Percentiles rank a stretch among this genome's conserved stretches.
These are phyloP conservation scores for Balakata baccata DNA, from an alignment of 345 rosid species.

Conservation along the genomic window DNA sequence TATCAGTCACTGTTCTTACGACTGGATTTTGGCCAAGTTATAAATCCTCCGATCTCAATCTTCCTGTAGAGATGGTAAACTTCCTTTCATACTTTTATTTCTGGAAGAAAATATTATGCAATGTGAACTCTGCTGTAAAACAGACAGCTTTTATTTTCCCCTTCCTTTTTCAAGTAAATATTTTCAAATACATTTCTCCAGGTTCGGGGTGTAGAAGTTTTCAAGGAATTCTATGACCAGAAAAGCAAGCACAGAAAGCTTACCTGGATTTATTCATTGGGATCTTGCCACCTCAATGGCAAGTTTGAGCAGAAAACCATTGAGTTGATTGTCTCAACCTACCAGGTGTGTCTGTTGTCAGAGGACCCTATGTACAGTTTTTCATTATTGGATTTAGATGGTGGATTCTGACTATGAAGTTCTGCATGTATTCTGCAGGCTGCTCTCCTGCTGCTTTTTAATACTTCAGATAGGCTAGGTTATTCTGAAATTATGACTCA, in stretches of 20 bases:
- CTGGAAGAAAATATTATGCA: not conserved
- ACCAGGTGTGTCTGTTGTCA: constrained; percentile 58
- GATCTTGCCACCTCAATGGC: constrained; percentile 54
- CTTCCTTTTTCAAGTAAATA: not conserved
- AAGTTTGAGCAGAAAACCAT: constrained; percentile 61
- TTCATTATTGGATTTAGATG: not conserved
- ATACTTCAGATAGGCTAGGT: constrained; percentile 68
- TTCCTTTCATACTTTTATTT: not conserved
- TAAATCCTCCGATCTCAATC: constrained; percentile 74
- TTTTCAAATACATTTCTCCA: constrained; percentile 26
- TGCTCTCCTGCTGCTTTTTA: constrained; percentile 77
- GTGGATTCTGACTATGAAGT: not conserved
- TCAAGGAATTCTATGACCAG: constrained; percentile 56
- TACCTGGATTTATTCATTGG: constrained; percentile 70
- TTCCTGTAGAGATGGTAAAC: constrained; percentile 76
- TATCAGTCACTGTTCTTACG: constrained; percentile 78
- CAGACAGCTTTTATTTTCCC: not conserved
- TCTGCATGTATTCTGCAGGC: constrained; percentile 47
- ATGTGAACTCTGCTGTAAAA: not conserved
- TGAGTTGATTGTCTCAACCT: constrained; percentile 66
- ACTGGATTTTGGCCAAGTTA: constrained; percentile 94
- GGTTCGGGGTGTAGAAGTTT: constrained; percentile 69
- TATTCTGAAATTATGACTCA: constrained; percentile 81
- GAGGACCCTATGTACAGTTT: not conserved
- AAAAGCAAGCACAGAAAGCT: constrained; percentile 65